phyloP scores from a whole-genome alignment of 2,329 filamentous ascomycete genomes.

The Furcasterigmium sp. region DNA sequence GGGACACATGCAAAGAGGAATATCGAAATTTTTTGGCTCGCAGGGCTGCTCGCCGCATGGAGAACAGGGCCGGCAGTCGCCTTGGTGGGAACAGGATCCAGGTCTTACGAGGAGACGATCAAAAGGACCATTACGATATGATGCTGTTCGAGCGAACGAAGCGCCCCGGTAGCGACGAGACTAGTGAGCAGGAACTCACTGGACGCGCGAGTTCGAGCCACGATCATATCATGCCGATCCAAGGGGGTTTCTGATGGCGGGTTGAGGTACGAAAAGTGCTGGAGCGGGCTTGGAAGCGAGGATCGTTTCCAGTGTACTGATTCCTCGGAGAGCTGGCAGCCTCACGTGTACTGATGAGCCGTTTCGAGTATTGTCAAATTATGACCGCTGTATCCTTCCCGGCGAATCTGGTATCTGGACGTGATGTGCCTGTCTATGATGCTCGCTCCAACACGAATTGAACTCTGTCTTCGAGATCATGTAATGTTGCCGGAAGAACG shows the following conservation, averaged over 20 bases:
- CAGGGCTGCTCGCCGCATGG: slow-evolving; percentile 3
- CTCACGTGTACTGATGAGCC: too few relatives aligned
- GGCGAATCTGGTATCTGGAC: too few relatives aligned
- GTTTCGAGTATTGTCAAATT: too few relatives aligned
- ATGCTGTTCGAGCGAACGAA: slow-evolving; percentile 6
- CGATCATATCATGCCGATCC: slow-evolving; percentile 4
- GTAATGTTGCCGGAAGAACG: not conserved
- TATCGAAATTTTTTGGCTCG: slow-evolving; percentile 10
- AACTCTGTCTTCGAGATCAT: not conserved
- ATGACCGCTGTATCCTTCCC: too few relatives aligned
- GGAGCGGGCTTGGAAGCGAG: too few relatives aligned
- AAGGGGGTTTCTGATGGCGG: slow-evolving; percentile 6
- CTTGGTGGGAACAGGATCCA: slow-evolving; percentile 5
- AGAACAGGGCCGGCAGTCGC: slow-evolving; percentile 2
- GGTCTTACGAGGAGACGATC: not conserved
- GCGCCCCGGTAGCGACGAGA: slow-evolving; percentile 8
- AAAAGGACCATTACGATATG: not conserved
- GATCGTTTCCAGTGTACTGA: too few relatives aligned
- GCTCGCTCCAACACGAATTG: not conserved
- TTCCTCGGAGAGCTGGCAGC: too few relatives aligned
- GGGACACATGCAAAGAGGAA: slow-evolving; percentile 31
- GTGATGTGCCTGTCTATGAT: too few relatives aligned
- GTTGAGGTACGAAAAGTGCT: too few relatives aligned
- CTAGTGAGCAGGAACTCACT: slow-evolving; percentile 10
- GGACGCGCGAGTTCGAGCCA: not conserved